These are phyloP conservation scores for Glutinoglossum americanum DNA, from an alignment of 495 filamentous ascomycete genomes.

Conservation along the genomic window DNA sequence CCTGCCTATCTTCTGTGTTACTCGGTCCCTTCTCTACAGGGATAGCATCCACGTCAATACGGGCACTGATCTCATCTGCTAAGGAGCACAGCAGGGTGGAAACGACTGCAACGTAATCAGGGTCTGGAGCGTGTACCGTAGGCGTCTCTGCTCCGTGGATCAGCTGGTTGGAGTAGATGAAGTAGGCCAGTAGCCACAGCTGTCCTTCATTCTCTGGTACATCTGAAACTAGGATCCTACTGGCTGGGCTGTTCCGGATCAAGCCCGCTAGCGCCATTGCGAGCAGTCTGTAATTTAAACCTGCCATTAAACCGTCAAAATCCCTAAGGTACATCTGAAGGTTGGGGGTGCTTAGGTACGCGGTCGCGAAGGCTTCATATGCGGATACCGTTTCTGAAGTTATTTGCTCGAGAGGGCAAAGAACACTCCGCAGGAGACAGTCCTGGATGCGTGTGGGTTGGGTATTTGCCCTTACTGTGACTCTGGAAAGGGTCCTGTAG, in stretches of 20 bases:
- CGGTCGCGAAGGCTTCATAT: slow-evolving; percentile 35
- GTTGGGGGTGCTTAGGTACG: slow-evolving; percentile 30
- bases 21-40: slow-evolving; percentile 12
- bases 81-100: slow-evolving; percentile 40
- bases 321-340: slow-evolving; percentile 20
- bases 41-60: slow-evolving; percentile 29
- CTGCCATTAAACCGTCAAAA: slow-evolving; percentile 25
- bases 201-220: slow-evolving; percentile 18
- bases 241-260: not conserved
- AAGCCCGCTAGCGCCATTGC: slow-evolving; percentile 23
- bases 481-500: slow-evolving; percentile 2
- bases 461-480: not conserved
- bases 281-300: slow-evolving; percentile 31
- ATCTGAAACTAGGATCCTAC: slow-evolving; percentile 2
- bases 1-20: slow-evolving; percentile 3
- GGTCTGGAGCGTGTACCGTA: slow-evolving; percentile 22
- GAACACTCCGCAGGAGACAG: slow-evolving; percentile 17
- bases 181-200: slow-evolving; percentile 63
- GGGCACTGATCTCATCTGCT: slow-evolving; percentile 31
- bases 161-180: slow-evolving; percentile 49
- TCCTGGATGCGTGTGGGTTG: slow-evolving; percentile 13
- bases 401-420: slow-evolving; percentile 27
- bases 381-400: slow-evolving; percentile 25
- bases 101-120: slow-evolving; percentile 41
- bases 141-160: slow-evolving; percentile 22